Base-by-base conservation (phyloP, 768 basidiomycete species). In the Mycena epipterygia region DNA sequence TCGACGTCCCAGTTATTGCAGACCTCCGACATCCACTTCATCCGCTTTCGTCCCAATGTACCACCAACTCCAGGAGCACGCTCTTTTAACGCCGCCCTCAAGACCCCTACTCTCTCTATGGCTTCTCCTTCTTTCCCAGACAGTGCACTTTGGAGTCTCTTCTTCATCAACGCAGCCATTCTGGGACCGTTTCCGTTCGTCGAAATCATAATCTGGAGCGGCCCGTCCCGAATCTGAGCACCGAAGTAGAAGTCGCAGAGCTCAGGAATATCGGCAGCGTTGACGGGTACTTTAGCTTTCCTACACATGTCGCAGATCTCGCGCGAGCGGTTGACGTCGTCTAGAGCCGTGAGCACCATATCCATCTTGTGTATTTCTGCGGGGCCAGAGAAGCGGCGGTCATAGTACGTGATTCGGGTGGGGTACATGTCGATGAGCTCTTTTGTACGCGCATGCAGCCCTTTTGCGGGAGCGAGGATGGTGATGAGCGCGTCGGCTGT, bases 201-300 rank as follows among this genome's bases (percentile, higher is more conserved):
- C 21, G 95, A 97, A 59, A 99, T 91, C 93, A 99, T 93, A 72
- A 99, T 90, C 81, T 98, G 96, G 27, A 99, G 83, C 0, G 97
- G 95, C 0, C 97, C 97, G 69, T 91, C 88, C 33, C 95, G 91
- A 68, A 98, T 90, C 79, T 95, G 94, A 4, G 95, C 93, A 57
- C 98, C 98, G 82, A 99, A 99, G 85, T 97, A 99, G 78, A 99
- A 99, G 81, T 99, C 97, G 85, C 98, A 99, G 48, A 91, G 89
- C 49, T 94, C 90, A 3, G 98, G 98, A 68, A 98, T 93, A 83
- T 99, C 97, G 42, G 98, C 98, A 70, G 96, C 95, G 81, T 99
- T 99, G 63, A 97, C 92, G 9, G 96, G 95, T 57, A 98, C 92
- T 53, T 85, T 88, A 61, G 80, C 85, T 29, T 86, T 84, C 63